These are phyloP conservation scores for Claviceps sp. DNA, from an alignment of 2,329 filamentous ascomycete species.

Conservation along the genomic window DNA sequence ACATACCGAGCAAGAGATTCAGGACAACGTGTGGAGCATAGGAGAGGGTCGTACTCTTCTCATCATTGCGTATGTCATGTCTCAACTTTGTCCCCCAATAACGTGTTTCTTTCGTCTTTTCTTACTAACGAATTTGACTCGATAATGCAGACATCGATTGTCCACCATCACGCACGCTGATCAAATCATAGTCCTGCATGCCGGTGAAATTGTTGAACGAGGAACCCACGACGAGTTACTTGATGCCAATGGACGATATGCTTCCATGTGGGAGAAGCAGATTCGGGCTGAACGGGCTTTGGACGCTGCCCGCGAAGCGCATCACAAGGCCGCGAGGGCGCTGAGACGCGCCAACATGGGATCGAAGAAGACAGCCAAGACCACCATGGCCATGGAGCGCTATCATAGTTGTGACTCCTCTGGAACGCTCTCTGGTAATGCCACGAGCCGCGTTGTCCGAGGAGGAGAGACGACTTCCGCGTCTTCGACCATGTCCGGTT, in stretches of 20 bases:
- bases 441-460: conserved; percentile 18
- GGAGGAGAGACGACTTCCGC: conserved; percentile 19
- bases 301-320: conserved; percentile 22
- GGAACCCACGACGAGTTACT: conserved; percentile 71
- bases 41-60: conserved; percentile 81
- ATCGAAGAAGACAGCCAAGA: conserved; percentile 21
- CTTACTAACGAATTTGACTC: conserved; percentile 9
- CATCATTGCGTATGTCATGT: conserved; percentile 66
- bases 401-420: conserved; percentile 34
- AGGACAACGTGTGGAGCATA: conserved; percentile 69
- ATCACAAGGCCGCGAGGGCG: conserved; percentile 21
- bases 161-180: conserved; percentile 79
- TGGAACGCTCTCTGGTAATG: conserved; percentile 24
- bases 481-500: conserved; percentile 11
- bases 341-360: conserved; percentile 38
- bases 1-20: conserved; percentile 86
- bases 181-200: conserved; percentile 67
- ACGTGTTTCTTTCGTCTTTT: not conserved
- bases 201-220: conserved; percentile 62
- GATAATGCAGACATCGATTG: conserved; percentile 51
- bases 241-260: conserved; percentile 56
- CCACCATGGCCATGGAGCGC: conserved; percentile 32
- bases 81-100: no score
- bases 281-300: conserved; percentile 59
- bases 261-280: conserved; percentile 82